phyloP scores from a whole-genome alignment of 345 rosid species.

The Moricandia moricandioides region DNA sequence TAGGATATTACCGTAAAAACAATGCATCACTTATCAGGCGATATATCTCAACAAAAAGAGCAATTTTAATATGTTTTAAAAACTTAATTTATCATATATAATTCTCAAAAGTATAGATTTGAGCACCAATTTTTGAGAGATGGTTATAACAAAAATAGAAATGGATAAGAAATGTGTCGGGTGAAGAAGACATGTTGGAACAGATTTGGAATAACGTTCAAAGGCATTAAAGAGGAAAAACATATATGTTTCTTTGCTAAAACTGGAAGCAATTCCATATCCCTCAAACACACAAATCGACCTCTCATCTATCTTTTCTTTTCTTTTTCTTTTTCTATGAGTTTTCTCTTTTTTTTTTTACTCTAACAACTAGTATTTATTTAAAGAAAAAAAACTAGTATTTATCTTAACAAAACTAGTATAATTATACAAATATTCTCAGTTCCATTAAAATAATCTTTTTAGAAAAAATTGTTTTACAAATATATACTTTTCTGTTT shows the following conservation, averaged over 20 bases:
- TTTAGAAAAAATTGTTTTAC: too few relatives aligned
- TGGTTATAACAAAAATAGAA: not conserved
- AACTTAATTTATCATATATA: not conserved
- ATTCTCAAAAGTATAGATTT: not conserved
- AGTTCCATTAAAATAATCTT: too few relatives aligned
- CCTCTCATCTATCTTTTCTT: conserved; percentile 13
- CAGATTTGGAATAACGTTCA: conserved; percentile 30
- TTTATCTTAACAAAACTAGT: too few relatives aligned
- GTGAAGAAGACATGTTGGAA: conserved; percentile 37
- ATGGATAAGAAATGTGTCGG: conserved; percentile 19
- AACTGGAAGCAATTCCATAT: conserved; percentile 32
- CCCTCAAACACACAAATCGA: not conserved
- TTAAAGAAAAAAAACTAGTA: too few relatives aligned
- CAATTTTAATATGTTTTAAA: not conserved
- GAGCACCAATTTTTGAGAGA: not conserved
- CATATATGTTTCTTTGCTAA: conserved; percentile 32
- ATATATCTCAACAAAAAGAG: not conserved
- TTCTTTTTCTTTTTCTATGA: not conserved
- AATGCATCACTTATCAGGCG: not conserved
- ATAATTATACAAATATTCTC: too few relatives aligned
- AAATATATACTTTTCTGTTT: too few relatives aligned
- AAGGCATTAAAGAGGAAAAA: conserved; percentile 18
- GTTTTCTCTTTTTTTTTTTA: not conserved
- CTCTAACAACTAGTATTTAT: not conserved
- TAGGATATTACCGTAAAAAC: not conserved